Conservation (phyloP, 345 rosid genomes). For the Sonneratia alba region DNA sequence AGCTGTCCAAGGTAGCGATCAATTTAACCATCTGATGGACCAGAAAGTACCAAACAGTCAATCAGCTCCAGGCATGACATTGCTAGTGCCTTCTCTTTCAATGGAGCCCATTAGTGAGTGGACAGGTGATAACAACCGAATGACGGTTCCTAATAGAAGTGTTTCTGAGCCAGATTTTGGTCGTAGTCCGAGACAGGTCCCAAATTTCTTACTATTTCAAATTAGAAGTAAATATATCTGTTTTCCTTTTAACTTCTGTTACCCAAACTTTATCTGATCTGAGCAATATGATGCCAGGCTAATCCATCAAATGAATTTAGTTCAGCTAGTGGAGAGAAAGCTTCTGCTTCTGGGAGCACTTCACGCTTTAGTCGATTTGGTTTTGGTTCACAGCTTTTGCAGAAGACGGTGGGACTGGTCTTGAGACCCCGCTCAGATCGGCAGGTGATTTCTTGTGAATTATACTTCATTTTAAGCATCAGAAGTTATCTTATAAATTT, state of each 20-base stretch:
- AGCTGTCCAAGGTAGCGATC: conserved; percentile 30
- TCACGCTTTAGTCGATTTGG: conserved; percentile 79
- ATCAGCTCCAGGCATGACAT: conserved; percentile 68
- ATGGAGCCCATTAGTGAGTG: conserved; percentile 67
- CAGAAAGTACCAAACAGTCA: conserved; percentile 60
- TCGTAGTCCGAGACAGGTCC: conserved; percentile 70
- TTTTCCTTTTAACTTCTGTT: not conserved
- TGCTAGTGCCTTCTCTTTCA: conserved; percentile 59
- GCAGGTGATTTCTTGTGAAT: conserved; percentile 41
- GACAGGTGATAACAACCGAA: conserved; percentile 47
- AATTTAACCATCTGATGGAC: conserved; percentile 28
- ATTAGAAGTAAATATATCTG: not conserved
- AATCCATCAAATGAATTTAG: conserved; percentile 45
- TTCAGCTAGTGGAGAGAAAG: conserved; percentile 45
- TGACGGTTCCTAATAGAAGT: conserved; percentile 60
- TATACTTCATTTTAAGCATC: not conserved
- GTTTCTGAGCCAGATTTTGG: conserved; percentile 80
- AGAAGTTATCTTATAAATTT: not conserved
- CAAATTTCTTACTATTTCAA: not conserved
- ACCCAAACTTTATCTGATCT: conserved; percentile 8
- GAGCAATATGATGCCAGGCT: conserved; percentile 26
- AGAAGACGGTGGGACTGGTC: conserved; percentile 78
- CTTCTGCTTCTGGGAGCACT: conserved; percentile 34
- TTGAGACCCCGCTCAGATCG: conserved; percentile 59
- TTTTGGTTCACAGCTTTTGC: conserved; percentile 70